Evolutionary conservation across 2,329 filamentous ascomycete genomes (phyloP).

Genomic region (Clonostachys rhizophaga): DNA sequence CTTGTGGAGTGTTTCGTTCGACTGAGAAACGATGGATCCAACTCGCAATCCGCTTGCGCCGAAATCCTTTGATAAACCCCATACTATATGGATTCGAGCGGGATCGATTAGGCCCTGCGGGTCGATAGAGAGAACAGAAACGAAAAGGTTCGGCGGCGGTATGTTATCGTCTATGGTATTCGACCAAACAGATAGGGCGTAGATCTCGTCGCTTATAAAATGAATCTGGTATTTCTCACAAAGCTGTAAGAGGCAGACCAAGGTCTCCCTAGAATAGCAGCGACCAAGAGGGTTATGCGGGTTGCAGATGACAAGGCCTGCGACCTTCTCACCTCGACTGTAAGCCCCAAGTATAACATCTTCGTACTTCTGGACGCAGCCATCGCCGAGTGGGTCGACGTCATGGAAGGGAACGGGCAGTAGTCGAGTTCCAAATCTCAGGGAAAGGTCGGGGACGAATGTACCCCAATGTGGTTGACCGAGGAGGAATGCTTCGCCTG

Average conservation of each 20-base stretch:
- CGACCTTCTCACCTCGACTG: slow-evolving; percentile 29
- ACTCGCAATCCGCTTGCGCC: slow-evolving; percentile 50
- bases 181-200: slow-evolving; percentile 46
- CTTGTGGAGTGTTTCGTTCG: slow-evolving; percentile 28
- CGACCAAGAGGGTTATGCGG: slow-evolving; percentile 47
- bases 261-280: slow-evolving; percentile 32
- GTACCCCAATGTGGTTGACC: slow-evolving; percentile 41
- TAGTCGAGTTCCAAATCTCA: slow-evolving; percentile 33
- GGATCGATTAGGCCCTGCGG: slow-evolving; percentile 37
- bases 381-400: slow-evolving; percentile 31
- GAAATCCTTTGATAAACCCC: slow-evolving; percentile 46
- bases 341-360: slow-evolving; percentile 28
- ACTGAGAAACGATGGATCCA: slow-evolving; percentile 42
- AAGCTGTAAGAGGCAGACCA: slow-evolving; percentile 36
- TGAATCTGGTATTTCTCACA: slow-evolving; percentile 44
- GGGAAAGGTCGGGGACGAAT: slow-evolving; percentile 37
- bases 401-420: slow-evolving; percentile 36
- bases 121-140: slow-evolving; percentile 39
- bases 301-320: slow-evolving; percentile 41
- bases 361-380: slow-evolving; percentile 37
- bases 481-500: slow-evolving; percentile 31
- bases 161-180: slow-evolving; percentile 21
- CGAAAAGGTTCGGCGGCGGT: slow-evolving; percentile 22
- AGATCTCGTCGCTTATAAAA: slow-evolving; percentile 43
- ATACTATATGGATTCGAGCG: slow-evolving; percentile 43